A percentile compares a stretch with the other conserved stretches of the same genome.
Conservation (phyloP, 257 asterid species). For the Nicotiana noctiflora region DNA sequence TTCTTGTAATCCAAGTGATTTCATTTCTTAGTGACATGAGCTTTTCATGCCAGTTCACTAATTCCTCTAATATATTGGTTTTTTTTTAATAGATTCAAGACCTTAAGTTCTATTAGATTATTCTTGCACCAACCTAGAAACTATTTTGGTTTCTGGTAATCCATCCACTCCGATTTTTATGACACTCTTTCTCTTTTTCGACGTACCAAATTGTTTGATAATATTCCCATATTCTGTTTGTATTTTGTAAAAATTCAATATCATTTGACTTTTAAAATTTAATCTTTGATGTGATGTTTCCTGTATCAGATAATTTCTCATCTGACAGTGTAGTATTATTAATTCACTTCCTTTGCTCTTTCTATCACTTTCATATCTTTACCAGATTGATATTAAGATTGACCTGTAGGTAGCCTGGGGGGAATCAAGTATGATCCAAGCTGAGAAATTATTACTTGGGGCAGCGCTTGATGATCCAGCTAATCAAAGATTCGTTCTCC, state of each 20-base stretch:
- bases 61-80: not conserved
- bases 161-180: not conserved
- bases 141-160: not conserved
- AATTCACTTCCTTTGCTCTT: not conserved
- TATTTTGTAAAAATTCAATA: not conserved
- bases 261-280: not conserved
- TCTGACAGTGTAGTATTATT: not conserved
- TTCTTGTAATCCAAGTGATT: not conserved
- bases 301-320: not conserved
- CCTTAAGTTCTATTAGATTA: not conserved
- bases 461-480: constrained; percentile 88
- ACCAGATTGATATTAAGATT: constrained; percentile 29
- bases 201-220: not conserved
- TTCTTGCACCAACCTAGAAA: not conserved
- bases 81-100: not conserved
- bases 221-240: not conserved
- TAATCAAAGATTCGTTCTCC: constrained; percentile 85
- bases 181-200: not conserved
- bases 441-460: constrained; percentile 81
- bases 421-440: constrained; percentile 91
- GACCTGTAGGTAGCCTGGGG: constrained; percentile 95
- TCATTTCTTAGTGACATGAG: not conserved
- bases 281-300: not conserved
- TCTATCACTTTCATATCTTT: not conserved
- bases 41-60: not conserved